Evolutionary conservation across 345 rosid genomes (phyloP).

Genomic region (Salix dunnii): DNA sequence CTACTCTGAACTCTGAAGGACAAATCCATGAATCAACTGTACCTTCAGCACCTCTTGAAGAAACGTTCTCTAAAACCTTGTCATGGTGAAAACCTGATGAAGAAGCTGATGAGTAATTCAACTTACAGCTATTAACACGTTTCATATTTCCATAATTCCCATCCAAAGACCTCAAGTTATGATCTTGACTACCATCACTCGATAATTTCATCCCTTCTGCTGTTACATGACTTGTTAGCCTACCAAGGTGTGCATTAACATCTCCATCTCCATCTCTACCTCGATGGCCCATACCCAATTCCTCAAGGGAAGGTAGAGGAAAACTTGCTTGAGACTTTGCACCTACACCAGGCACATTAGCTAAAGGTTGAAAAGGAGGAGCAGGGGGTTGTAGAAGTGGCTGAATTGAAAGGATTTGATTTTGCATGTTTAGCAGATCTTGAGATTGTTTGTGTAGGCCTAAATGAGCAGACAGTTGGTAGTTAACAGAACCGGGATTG

Average conservation of each 20-base stretch:
- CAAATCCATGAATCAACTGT: conserved; percentile 72
- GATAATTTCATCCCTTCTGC: neutral
- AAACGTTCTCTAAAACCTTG: conserved; percentile 44
- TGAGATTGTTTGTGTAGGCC: conserved; percentile 33
- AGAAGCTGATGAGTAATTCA: conserved; percentile 39
- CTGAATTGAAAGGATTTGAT: conserved; percentile 33
- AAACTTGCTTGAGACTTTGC: conserved; percentile 25
- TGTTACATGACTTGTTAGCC: conserved; percentile 13
- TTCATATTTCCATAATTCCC: conserved; percentile 24
- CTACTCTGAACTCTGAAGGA: conserved; percentile 46
- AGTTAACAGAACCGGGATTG: conserved; percentile 29
- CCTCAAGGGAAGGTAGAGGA: conserved; percentile 29
- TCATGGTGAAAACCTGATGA: conserved; percentile 55
- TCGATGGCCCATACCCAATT: conserved; percentile 29
- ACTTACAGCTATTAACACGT: conserved; percentile 35
- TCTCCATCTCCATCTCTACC: conserved; percentile 20
- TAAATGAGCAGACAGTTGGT: conserved; percentile 31
- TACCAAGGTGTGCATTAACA: conserved; percentile 23
- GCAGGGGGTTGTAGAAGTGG: conserved; percentile 26
- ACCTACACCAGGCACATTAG: conserved; percentile 17
- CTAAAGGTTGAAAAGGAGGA: conserved; percentile 19
- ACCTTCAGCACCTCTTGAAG: conserved; percentile 42
- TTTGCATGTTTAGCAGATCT: conserved; percentile 32
- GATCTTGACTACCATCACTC: conserved; percentile 15
- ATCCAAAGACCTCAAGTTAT: conserved; percentile 27